Percentiles rank a stretch among this genome's conserved stretches.
Evolutionary conservation across 1,284 basidiomycete genomes (phyloP).

Genomic region (Trametes hirsuta): DNA sequence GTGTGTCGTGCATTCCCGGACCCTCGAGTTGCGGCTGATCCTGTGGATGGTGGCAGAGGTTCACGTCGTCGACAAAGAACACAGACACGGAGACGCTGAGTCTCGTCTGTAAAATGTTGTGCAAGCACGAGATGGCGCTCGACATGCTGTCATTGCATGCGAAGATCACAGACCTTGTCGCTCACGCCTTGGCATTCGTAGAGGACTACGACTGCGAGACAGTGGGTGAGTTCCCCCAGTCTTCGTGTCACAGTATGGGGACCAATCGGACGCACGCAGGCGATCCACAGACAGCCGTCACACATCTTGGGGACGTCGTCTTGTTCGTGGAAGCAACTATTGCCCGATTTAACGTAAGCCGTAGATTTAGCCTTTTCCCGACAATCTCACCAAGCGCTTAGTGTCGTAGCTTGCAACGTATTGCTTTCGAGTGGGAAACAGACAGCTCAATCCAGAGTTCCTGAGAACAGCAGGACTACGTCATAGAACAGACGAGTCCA

Average conservation of each 20-base stretch:
- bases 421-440: conserved; percentile 40
- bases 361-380: too few species aligned
- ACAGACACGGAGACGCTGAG: conserved; percentile 70
- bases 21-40: neutral
- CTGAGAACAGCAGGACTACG: conserved; percentile 52
- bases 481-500: conserved; percentile 45
- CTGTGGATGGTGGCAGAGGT: conserved; percentile 46
- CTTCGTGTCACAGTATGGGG: too few species aligned
- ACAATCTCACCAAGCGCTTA: neutral
- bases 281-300: conserved; percentile 79
- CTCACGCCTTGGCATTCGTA: conserved; percentile 61
- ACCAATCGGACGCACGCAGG: conserved; percentile 44
- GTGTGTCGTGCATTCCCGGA: conserved; percentile 10
- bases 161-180: conserved; percentile 62
- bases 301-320: conserved; percentile 74
- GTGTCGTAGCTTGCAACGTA: conserved; percentile 18
- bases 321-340: conserved; percentile 69
- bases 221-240: conserved; percentile 55
- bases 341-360: conserved; percentile 61
- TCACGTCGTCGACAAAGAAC: conserved; percentile 49
- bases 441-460: conserved; percentile 51
- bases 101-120: conserved; percentile 65
- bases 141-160: conserved; percentile 75
- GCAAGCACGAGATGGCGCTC: conserved; percentile 55
- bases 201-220: conserved; percentile 78